These are phyloP conservation scores for Podila clonocystis DNA, from an alignment of 192 early-diverging fungal genomes.

Conservation along the genomic window DNA sequence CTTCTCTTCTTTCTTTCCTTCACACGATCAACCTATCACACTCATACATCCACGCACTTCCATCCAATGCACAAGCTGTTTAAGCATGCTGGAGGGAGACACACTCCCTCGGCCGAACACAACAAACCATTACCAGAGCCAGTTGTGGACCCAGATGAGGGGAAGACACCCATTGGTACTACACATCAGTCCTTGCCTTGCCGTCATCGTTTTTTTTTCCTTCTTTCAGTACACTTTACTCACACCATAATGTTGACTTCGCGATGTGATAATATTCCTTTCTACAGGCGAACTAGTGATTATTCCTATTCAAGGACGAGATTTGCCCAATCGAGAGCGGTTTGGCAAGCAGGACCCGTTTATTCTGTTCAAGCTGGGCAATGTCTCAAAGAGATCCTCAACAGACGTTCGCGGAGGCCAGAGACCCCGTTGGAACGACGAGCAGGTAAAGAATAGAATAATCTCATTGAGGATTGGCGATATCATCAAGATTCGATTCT, in stretches of 20 bases:
- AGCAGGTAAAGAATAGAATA: constrained; percentile 52
- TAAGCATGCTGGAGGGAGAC: constrained; percentile 6
- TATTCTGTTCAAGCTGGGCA: constrained; percentile 58
- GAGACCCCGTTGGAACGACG: constrained; percentile 63
- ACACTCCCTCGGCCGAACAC: constrained; percentile 8
- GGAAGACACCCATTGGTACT: constrained; percentile 48
- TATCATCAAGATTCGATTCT: background rate
- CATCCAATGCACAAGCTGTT: constrained; percentile 41
- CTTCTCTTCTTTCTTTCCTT: background rate
- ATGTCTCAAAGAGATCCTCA: constrained; percentile 52
- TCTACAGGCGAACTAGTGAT: constrained; percentile 32
- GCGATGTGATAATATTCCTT: no score
- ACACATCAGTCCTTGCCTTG: no score
- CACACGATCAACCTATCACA: background rate
- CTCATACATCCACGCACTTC: background rate
- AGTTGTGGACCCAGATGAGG: constrained; percentile 48
- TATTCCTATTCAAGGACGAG: constrained; percentile 45
- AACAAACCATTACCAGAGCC: constrained; percentile 49
- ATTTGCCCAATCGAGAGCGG: constrained; percentile 40
- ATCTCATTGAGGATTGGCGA: background rate
- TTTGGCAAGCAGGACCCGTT: constrained; percentile 68
- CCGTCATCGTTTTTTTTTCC: background rate
- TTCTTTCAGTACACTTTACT: background rate
- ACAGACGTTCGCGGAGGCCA: constrained; percentile 68
- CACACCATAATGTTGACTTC: background rate